Percentiles rank a stretch among this genome's conserved stretches.
Conservation (phyloP, 805 yeast genomes). For the Ogataea ramenticola region DNA sequence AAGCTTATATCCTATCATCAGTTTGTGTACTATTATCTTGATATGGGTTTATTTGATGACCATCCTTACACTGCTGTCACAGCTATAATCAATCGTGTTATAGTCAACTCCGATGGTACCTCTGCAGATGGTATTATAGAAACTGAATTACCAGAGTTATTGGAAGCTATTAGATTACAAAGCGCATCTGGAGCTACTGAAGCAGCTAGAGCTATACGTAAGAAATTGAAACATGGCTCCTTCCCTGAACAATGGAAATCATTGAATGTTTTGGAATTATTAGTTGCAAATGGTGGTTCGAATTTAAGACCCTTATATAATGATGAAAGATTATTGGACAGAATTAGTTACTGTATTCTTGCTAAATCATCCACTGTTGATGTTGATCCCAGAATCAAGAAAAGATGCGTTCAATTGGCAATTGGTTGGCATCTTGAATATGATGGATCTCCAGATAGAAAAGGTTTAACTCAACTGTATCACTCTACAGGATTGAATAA, state of each 20-base stretch:
- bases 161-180: constrained; percentile 43
- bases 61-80: constrained; percentile 70
- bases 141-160: constrained; percentile 45
- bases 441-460: constrained; percentile 39
- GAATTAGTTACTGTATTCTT: constrained; percentile 42
- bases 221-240: constrained; percentile 81
- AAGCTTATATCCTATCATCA: too few species aligned
- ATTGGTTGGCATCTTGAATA: constrained; percentile 62
- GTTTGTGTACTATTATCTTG: neutral
- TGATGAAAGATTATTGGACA: constrained; percentile 61
- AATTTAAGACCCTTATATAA: constrained; percentile 44
- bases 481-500: constrained; percentile 31
- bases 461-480: constrained; percentile 40
- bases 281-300: constrained; percentile 49
- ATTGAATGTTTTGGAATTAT: constrained; percentile 45
- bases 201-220: constrained; percentile 87
- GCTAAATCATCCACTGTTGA: constrained; percentile 24
- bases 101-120: constrained; percentile 33
- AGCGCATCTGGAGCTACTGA: constrained; percentile 47
- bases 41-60: constrained; percentile 50
- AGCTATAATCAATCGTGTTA: constrained; percentile 48
- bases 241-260: constrained; percentile 60
- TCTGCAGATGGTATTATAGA: constrained; percentile 32
- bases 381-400: constrained; percentile 36
- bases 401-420: constrained; percentile 43